Conservation (phyloP, 2,329 filamentous ascomycete species). For the Pestalotiopsis sp. region DNA sequence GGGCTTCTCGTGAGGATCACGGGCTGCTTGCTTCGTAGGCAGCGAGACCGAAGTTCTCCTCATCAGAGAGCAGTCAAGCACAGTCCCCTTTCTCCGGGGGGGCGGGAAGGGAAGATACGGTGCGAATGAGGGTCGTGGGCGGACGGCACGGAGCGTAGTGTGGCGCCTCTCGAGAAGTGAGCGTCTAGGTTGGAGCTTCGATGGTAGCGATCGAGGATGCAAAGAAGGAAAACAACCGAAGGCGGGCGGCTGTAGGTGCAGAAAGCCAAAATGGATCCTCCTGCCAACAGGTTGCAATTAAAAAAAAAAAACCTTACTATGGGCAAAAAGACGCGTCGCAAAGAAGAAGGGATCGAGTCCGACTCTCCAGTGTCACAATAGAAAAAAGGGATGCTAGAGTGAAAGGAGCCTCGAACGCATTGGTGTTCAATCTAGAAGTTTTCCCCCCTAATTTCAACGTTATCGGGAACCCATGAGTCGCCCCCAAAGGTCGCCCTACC, state of each 20-base stretch:
- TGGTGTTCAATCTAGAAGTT: constrained; percentile 23
- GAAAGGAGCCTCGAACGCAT: constrained; percentile 1
- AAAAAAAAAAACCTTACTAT: background rate
- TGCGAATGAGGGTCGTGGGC: background rate
- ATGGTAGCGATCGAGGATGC: background rate
- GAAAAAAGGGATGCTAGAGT: background rate
- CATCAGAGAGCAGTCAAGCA: constrained; percentile 42
- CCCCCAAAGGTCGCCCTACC: background rate
- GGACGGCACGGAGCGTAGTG: constrained; percentile 1
- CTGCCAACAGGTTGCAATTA: background rate
- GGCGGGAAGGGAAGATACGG: background rate
- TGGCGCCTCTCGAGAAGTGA: background rate
- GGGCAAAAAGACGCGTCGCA: background rate
- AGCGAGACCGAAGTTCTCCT: constrained; percentile 67
- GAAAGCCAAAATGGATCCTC: background rate
- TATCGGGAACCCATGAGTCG: background rate
- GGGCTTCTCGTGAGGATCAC: constrained; percentile 68
- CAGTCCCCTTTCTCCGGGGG: constrained; percentile 6
- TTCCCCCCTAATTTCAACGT: constrained; percentile 21
- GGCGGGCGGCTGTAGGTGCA: background rate
- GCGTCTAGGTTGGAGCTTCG: background rate
- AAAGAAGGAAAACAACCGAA: background rate
- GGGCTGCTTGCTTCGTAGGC: constrained; percentile 60
- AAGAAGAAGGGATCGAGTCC: background rate
- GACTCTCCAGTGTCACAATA: background rate